Percentiles rank a stretch among this genome's conserved stretches.
Evolutionary conservation across 2,329 filamentous ascomycete species (phyloP).

Genomic region (Alternaria arborescens): DNA sequence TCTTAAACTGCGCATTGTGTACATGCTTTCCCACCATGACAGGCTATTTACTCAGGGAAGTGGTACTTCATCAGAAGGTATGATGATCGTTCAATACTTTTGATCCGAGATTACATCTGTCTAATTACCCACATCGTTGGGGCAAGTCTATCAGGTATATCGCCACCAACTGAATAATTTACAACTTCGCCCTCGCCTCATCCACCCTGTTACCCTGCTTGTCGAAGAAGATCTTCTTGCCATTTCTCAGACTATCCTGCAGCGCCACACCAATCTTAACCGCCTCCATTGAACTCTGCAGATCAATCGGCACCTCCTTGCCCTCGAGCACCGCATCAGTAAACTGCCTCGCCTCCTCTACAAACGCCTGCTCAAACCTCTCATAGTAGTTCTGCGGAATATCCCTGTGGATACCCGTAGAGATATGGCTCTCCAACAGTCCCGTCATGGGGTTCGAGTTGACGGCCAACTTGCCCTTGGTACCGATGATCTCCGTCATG

Average conservation of each 20-base stretch:
- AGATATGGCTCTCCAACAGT: constrained; percentile 64
- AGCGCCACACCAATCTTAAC: constrained; percentile 66
- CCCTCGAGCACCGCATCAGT: constrained; percentile 66
- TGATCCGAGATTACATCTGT: not conserved
- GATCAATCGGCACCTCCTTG: constrained; percentile 63
- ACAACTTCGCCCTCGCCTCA: constrained; percentile 47
- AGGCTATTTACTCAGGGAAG: not conserved
- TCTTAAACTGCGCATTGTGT: no score
- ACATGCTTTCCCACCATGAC: not conserved
- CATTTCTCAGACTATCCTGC: constrained; percentile 55
- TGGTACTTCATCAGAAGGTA: not conserved
- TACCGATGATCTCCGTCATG: constrained; percentile 72
- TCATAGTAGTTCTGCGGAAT: constrained; percentile 70
- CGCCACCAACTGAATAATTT: constrained; percentile 10
- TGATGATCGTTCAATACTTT: not conserved
- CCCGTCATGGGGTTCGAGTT: constrained; percentile 66
- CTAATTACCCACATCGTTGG: not conserved
- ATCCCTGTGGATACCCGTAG: constrained; percentile 64
- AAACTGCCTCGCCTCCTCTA: constrained; percentile 71
- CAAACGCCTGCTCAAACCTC: constrained; percentile 69
- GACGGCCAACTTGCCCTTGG: constrained; percentile 68
- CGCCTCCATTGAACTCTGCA: constrained; percentile 65
- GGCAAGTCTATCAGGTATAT: not conserved
- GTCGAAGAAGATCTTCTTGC: constrained; percentile 64
- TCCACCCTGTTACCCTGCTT: constrained; percentile 60